Evolutionary conservation across 176 grass and related monocot species (phyloP), one percentile per base, ranked within the genome.

Genomic region (Oryza brachyantha): DNA sequence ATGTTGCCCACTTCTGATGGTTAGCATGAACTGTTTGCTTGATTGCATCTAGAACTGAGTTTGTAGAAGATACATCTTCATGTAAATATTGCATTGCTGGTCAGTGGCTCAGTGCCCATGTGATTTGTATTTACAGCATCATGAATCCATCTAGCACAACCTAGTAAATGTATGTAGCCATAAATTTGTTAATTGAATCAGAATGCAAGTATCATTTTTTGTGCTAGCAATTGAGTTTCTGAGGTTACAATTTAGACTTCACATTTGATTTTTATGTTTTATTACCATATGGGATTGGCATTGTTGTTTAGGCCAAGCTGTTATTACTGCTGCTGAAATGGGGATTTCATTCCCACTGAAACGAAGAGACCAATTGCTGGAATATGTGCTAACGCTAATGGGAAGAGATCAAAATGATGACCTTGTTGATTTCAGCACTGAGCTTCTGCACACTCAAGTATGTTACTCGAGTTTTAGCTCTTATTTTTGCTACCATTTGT

Each of bases 311-410:
- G 95, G 95, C 28, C 87, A 70, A 76, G 92, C 95, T 86, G 95
- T 97, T 81, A 84, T 97, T 87, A 87, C 83, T 60, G 95, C 95
- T 61, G 87, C 95, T 61, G 85, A 92, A 88, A 92, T 97, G 83
- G 95, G 95, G 45, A 89, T 97, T 68, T 97, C 92, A 29, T 97
- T 97, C 86, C 95, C 95, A 52, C 73, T 97, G 72, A 92, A 97
- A 88, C 74, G 87, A 76, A 97, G 95, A 84, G 95, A 97, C 77
- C 86, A 94, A 71, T 88, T 97, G 74, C 89, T 97, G 28, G 95
- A 93, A 76, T 97, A 92, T 45, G 92, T 97, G 40, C 81, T 97
- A 77, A 97, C 95, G 66, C 80, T 97, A 88, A 97, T 97, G 95
- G 95, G 95, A 77, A 93, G 95, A 85, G 95, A 97, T 88, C 91